Conservation (phyloP, 176 grass and related monocot genomes). For the Alloteropsis semialata region DNA sequence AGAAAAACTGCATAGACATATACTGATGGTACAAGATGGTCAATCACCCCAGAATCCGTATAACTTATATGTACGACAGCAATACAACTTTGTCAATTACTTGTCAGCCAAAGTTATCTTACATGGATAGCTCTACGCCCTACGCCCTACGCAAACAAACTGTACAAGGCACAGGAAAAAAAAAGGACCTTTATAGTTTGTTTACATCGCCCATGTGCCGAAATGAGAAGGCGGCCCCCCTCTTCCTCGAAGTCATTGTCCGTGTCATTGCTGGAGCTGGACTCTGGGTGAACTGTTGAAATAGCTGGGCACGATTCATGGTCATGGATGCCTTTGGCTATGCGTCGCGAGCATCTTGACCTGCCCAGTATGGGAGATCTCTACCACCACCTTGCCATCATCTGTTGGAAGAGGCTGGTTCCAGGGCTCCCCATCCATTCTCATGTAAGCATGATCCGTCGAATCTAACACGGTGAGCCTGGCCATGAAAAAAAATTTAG, state of each 20-base stretch:
- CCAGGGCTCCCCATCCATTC: constrained; percentile 98
- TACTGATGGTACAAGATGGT: neutral
- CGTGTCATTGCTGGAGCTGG: constrained; percentile 29
- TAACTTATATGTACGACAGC: neutral
- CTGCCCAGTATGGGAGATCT: constrained; percentile 78
- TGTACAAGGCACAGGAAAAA: constrained; percentile 37
- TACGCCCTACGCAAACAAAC: constrained; percentile 28
- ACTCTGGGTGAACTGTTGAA: constrained; percentile 29
- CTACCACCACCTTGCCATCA: constrained; percentile 69
- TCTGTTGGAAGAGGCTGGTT: constrained; percentile 81
- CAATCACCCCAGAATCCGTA: neutral
- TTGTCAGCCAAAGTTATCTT: constrained; percentile 31
- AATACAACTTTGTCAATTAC: neutral
- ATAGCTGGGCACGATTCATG: constrained; percentile 7
- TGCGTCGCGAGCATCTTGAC: constrained; percentile 85
- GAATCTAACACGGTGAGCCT: constrained; percentile 80
- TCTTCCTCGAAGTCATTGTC: constrained; percentile 48
- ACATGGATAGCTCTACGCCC: constrained; percentile 22
- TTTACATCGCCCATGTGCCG: constrained; percentile 31
- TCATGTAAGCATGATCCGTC: constrained; percentile 79
- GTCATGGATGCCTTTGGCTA: constrained; percentile 59
- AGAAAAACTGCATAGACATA: neutral
- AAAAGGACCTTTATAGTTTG: constrained; percentile 31
- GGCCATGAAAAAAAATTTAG: neutral
- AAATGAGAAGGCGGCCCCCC: constrained; percentile 45